Percentiles rank a stretch among this genome's conserved stretches.
phyloP scores from a whole-genome alignment of 2,329 filamentous ascomycete species.

The Botrytis hyacinthi region DNA sequence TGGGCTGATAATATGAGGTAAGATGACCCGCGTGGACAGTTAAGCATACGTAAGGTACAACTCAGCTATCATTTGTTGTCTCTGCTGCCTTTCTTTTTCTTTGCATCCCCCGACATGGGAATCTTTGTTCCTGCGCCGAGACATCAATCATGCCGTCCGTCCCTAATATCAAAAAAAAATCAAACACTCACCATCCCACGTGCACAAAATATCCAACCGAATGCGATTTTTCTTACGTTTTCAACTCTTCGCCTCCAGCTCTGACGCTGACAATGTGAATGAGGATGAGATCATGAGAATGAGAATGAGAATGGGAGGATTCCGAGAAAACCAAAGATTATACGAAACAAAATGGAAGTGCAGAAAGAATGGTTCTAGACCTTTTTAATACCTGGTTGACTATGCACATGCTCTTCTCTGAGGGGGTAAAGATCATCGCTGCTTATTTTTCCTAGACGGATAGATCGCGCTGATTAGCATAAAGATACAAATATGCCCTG shows the following conservation, averaged over 20 bases:
- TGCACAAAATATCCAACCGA: not conserved
- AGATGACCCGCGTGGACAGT: not conserved
- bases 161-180: not conserved
- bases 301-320: too few species aligned
- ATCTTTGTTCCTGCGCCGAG: constrained; percentile 18
- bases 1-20: not conserved
- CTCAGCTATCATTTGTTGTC: constrained; percentile 14
- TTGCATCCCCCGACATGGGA: not conserved
- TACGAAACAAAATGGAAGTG: not conserved
- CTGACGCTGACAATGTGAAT: not conserved
- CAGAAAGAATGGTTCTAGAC: constrained; percentile 5
- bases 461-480: not conserved
- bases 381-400: not conserved
- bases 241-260: not conserved
- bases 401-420: not conserved
- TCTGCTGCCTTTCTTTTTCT: constrained; percentile 1
- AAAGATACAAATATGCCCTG: not conserved
- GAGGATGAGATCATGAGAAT: too few species aligned
- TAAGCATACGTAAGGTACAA: constrained; percentile 16
- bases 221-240: not conserved
- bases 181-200: not conserved
- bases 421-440: constrained; percentile 11
- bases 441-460: constrained; percentile 3
- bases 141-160: constrained; percentile 7
- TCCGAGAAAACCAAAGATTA: not conserved